Conservation (phyloP, 129 eudicot species). For the sunflower (Helianthus annuus) region HanXRQr2.0-SUNRISE NC_035445.2:80952613-80953112, state of each 20-base stretch:
- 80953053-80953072: background rate
- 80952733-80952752: background rate
- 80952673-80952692: background rate
- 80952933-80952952: background rate
- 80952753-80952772: background rate
- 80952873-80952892: background rate
- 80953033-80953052: background rate
- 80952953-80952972: background rate
- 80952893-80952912: background rate
- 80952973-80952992: background rate
- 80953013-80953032: conserved; percentile 3
- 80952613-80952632: too few relatives aligned
- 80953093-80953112: too few relatives aligned
- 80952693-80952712: background rate
- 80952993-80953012: background rate
- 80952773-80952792: background rate
- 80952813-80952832: background rate
- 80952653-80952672: background rate
- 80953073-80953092: background rate
- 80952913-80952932: background rate
- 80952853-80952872: background rate
- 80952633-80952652: background rate
- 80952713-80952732: background rate
- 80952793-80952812: background rate
- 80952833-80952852: background rate